Evolutionary conservation across 805 yeast species (phyloP).

Genomic region (Teunomyces kruisii): DNA sequence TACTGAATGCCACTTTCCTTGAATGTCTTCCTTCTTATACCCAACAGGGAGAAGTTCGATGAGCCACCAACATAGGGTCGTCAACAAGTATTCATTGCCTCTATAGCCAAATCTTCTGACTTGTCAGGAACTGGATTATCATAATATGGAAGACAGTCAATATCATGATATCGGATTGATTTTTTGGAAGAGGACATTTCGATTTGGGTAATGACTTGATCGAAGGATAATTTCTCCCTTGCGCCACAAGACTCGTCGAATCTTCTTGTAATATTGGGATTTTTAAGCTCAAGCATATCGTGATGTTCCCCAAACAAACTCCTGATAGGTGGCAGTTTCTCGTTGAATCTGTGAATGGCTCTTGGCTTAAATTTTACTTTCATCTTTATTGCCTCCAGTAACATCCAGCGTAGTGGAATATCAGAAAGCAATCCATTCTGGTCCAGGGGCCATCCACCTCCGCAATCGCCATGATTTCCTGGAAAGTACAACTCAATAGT

Average conservation of each 20-base stretch:
- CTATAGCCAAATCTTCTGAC: constrained; percentile 36
- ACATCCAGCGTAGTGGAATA: constrained; percentile 60
- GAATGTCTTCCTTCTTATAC: constrained; percentile 44
- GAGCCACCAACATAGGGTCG: constrained; percentile 56
- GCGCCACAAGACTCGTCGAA: not conserved
- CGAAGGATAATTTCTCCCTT: constrained; percentile 2
- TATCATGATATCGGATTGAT: not conserved
- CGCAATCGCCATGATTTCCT: constrained; percentile 68
- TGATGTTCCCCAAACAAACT: constrained; percentile 52
- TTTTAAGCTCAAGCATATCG: constrained; percentile 41
- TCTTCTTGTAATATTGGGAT: not conserved
- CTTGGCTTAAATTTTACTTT: constrained; percentile 50
- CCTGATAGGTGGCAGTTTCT: constrained; percentile 36
- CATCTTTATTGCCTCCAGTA: constrained; percentile 49
- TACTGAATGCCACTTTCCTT: constrained; percentile 50
- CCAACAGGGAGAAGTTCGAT: constrained; percentile 62
- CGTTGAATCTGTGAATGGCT: constrained; percentile 40
- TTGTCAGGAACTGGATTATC: not conserved
- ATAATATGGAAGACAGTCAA: not conserved
- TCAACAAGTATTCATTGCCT: constrained; percentile 28
- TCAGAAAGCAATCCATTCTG: constrained; percentile 47
- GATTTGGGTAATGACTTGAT: constrained; percentile 8
- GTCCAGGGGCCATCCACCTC: constrained; percentile 64
- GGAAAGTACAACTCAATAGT: constrained; percentile 63
- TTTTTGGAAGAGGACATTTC: constrained; percentile 4